Evolutionary conservation across 176 grass and related monocot species (phyloP), one percentile per base, ranked within the genome.

Genomic region (Phragmites australis): DNA sequence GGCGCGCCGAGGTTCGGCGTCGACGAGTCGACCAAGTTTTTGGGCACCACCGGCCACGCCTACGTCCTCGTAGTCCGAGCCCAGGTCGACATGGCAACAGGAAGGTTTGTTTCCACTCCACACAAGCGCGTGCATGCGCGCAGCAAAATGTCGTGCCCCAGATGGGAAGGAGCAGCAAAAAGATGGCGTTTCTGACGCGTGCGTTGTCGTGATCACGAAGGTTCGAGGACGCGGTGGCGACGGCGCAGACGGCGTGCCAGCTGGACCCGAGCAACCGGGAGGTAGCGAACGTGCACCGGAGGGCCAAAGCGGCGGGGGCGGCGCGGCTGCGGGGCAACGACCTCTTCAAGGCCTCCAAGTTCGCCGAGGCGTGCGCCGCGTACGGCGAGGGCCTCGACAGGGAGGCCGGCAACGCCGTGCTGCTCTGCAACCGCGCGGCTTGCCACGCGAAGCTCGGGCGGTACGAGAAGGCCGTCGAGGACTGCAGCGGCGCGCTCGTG

Each of bases 361-460:
- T 90, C 80, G 88, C 85, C 8, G 96, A 93, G 84, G 96, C 92
- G 17, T 99, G 96, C 84, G 79, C 76, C 51, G 87, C 86, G 0
- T 99, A 99, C 31, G 86, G 84, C 18, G 90, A 95, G 70, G 96
- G 90, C 54, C 74, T 99, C 19, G 90, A 87, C 46, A 61, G 86
- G 21, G 88, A 99, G 40, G 21, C 79, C 25, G 50, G 77, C 57
- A 88, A 87, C 76, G 83, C 96, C 16, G 90, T 95, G 75, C 88
- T 99, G 47, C 93, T 99, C 40, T 95, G 90, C 86, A 99, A 99
- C 67, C 90, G 97, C 65, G 93, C 93, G 6, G 87, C 90, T 19
- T 96, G 97, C 78, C 84, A 91, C 73, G 88, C 87, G 1, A 96
- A 80, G 89, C 93, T 99, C 6, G 90, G 89, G 2, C 85, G 86